Percentiles rank a stretch among this genome's conserved stretches.
These are phyloP conservation scores for Quercus cerris DNA, from an alignment of 306 rosid species.

Conservation along the genomic window DNA sequence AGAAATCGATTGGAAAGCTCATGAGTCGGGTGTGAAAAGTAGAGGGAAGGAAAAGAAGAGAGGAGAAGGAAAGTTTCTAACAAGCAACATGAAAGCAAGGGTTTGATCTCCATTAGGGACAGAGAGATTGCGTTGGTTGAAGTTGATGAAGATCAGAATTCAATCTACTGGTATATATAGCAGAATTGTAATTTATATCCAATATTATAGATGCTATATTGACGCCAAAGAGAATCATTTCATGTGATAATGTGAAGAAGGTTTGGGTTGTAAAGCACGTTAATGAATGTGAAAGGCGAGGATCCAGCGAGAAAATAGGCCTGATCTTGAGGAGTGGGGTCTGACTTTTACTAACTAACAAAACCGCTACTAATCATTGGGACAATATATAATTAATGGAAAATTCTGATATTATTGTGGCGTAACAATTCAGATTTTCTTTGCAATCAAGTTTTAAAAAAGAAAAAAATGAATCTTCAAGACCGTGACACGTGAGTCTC, in stretches of 20 bases:
- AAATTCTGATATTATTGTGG: too few relatives aligned
- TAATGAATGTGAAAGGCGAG: constrained; percentile 18
- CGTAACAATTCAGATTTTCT: too few relatives aligned
- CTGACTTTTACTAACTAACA: neutral
- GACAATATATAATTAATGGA: neutral
- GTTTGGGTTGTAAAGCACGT: constrained; percentile 19
- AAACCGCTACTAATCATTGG: neutral
- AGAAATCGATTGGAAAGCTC: neutral
- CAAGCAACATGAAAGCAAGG: neutral
- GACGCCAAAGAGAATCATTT: constrained; percentile 9
- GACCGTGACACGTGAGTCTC: too few relatives aligned
- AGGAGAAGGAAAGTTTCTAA: neutral
- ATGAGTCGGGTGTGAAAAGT: constrained; percentile 6
- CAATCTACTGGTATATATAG: neutral
- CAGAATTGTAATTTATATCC: neutral
- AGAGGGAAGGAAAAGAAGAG: constrained; percentile 5
- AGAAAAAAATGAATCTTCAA: too few relatives aligned
- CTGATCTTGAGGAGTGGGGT: neutral
- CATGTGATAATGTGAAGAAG: constrained; percentile 8
- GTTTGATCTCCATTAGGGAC: constrained; percentile 8
- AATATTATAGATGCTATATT: neutral
- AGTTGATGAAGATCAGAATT: neutral
- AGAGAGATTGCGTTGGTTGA: neutral
- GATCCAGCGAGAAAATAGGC: neutral
- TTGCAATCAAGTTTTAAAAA: too few relatives aligned